Evolutionary conservation across 2,329 filamentous ascomycete genomes (phyloP).

Genomic region (Davidsoniella neocaledoniae): DNA sequence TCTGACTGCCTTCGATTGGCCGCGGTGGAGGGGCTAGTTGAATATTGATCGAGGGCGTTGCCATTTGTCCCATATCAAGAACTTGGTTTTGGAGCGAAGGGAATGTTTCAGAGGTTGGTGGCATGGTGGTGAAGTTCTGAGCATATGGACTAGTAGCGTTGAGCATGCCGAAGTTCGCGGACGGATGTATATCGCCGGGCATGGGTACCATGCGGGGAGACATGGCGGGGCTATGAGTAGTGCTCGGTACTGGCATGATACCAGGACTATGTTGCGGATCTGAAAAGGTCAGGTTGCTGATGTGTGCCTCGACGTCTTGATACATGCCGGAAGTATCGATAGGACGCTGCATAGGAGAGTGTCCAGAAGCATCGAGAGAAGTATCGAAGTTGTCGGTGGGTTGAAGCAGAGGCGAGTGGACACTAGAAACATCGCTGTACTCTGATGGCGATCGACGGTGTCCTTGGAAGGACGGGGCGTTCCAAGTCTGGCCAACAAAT

Average conservation of each 20-base stretch:
- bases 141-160: constrained; percentile 1
- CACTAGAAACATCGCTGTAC: constrained; percentile 78
- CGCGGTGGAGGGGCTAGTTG: constrained; percentile 53
- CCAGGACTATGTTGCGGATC: constrained; percentile 48
- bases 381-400: constrained; percentile 63
- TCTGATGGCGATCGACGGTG: constrained; percentile 81
- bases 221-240: constrained; percentile 56
- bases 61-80: constrained; percentile 60
- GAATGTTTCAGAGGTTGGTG: constrained; percentile 29
- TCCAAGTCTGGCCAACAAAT: constrained; percentile 41
- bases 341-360: constrained; percentile 65
- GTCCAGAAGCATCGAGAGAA: constrained; percentile 38
- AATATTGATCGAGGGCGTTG: constrained; percentile 87
- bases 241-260: constrained; percentile 53
- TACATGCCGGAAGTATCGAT: constrained; percentile 45
- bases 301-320: constrained; percentile 25
- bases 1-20: constrained; percentile 31
- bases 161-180: constrained; percentile 4
- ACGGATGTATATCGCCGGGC: constrained; percentile 8
- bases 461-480: constrained; percentile 49
- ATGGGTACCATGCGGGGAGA: constrained; percentile 37
- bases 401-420: constrained; percentile 65
- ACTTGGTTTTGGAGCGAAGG: constrained; percentile 29
- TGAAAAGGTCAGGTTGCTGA: constrained; percentile 66
- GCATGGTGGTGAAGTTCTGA: constrained; percentile 4